These are phyloP conservation scores for Podila minutissima DNA, from an alignment of 192 early-diverging fungal species.

Conservation along the genomic window DNA sequence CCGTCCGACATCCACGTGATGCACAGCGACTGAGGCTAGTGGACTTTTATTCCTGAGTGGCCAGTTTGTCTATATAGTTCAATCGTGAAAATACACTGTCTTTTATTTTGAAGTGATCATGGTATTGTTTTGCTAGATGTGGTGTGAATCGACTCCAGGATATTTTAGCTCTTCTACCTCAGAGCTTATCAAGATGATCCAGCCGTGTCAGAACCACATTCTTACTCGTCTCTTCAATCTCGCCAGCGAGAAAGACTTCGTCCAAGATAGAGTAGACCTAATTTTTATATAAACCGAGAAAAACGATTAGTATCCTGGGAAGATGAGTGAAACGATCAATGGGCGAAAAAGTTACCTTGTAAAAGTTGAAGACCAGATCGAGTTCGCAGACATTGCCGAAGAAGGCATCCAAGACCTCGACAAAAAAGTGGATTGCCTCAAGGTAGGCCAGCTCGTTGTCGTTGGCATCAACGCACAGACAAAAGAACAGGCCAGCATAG, in stretches of 20 bases:
- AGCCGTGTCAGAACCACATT: conserved; percentile 77
- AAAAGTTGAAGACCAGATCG: conserved; percentile 98
- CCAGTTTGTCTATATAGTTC: no score
- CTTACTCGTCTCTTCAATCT: conserved; percentile 97
- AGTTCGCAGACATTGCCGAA: conserved; percentile 99
- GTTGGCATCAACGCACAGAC: conserved; percentile 98
- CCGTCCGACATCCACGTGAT: conserved; percentile 59
- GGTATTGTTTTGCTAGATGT: background rate
- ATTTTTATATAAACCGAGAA: background rate
- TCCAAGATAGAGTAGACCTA: conserved; percentile 96
- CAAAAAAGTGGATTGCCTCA: conserved; percentile 99
- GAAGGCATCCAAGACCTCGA: conserved; percentile 97
- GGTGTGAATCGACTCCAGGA: background rate
- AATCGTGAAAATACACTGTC: no score
- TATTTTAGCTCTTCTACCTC: background rate
- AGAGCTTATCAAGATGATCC: conserved; percentile 80
- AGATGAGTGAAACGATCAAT: background rate
- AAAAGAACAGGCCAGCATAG: conserved; percentile 99
- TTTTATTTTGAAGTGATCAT: background rate
- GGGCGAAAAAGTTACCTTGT: conserved; percentile 63
- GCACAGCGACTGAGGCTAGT: conserved; percentile 48
- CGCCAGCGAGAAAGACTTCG: conserved; percentile 97
- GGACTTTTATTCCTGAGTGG: conserved; percentile 51
- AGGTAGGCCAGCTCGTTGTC: conserved; percentile 97
- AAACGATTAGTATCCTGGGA: background rate